Conservation (phyloP, 176 grass and related monocot species). For the Paspalum vaginatum region DNA sequence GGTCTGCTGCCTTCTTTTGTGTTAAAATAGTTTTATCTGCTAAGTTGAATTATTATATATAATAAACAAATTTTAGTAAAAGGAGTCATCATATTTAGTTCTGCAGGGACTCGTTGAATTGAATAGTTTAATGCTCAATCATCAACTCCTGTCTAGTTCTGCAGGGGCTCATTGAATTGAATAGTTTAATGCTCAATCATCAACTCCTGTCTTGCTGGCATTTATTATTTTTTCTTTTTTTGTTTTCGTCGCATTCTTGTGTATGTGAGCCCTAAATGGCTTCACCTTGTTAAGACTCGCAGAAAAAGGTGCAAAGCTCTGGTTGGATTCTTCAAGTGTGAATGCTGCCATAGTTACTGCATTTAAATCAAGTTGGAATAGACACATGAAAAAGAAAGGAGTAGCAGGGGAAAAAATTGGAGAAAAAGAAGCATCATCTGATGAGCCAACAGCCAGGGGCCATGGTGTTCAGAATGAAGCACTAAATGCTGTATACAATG, state of each 20-base stretch:
- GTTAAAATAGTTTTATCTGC: not conserved
- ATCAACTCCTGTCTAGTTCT: not conserved
- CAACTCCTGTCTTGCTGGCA: too few species aligned
- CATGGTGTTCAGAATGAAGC: constrained; percentile 38
- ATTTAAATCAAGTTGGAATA: constrained; percentile 67
- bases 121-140: constrained; percentile 2
- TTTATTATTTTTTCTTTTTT: not conserved
- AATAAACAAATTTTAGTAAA: not conserved
- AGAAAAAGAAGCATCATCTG: constrained; percentile 10
- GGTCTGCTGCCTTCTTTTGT: not conserved
- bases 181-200: constrained; percentile 15
- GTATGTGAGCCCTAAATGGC: constrained; percentile 29
- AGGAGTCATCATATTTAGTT: not conserved
- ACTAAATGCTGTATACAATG: constrained; percentile 59
- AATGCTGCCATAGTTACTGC: constrained; percentile 88
- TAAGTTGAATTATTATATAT: not conserved
- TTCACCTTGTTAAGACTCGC: constrained; percentile 67
- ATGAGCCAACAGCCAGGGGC: constrained; percentile 14
- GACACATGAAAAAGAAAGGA: constrained; percentile 39
- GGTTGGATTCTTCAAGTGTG: constrained; percentile 88
- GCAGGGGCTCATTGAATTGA: not conserved
- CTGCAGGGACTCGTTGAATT: not conserved
- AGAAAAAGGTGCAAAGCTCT: constrained; percentile 69
- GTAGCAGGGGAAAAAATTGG: constrained; percentile 33
- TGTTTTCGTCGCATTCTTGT: constrained; percentile 5